Evolutionary conservation across 306 rosid genomes (phyloP).

Genomic region (Macrotyloma uniflorum): DNA sequence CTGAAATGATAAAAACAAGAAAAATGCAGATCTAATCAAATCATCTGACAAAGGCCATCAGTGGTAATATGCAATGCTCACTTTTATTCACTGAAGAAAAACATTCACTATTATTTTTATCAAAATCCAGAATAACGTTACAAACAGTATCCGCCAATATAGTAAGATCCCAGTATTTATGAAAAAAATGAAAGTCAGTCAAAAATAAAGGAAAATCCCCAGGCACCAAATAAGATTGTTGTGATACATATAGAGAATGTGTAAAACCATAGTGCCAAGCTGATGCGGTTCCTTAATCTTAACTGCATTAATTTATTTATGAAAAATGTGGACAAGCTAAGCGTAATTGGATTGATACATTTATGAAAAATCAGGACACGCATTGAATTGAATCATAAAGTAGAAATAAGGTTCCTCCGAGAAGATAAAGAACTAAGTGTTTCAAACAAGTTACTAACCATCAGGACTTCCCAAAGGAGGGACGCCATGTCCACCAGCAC

Average conservation of each 20-base stretch:
- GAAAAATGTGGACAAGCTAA: constrained; percentile 28
- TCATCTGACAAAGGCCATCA: constrained; percentile 5
- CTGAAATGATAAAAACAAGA: constrained; percentile 57
- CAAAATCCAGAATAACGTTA: not conserved
- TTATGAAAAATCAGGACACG: constrained; percentile 31
- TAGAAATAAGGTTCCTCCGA: not conserved
- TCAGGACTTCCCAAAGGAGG: constrained; percentile 99
- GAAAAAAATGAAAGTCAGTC: constrained; percentile 18
- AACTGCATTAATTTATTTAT: constrained; percentile 13
- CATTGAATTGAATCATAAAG: constrained; percentile 18
- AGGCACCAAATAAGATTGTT: constrained; percentile 15
- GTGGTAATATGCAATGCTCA: constrained; percentile 4
- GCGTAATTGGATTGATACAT: constrained; percentile 9
- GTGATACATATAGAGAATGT: not conserved
- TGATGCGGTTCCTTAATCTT: constrained; percentile 18
- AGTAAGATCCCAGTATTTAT: constrained; percentile 15
- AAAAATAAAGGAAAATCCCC: constrained; percentile 16
- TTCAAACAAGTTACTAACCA: constrained; percentile 67
- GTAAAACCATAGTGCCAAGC: not conserved
- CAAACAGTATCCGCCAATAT: not conserved
- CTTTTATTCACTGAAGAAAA: constrained; percentile 23
- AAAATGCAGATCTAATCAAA: constrained; percentile 41
- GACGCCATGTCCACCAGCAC: constrained; percentile 99
- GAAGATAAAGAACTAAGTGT: constrained; percentile 19
- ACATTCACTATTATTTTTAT: not conserved